A percentile compares a stretch with the other conserved stretches of the same genome.
Evolutionary conservation across 768 basidiomycete genomes (phyloP).

Genomic region (Favolaschia claudopus): DNA sequence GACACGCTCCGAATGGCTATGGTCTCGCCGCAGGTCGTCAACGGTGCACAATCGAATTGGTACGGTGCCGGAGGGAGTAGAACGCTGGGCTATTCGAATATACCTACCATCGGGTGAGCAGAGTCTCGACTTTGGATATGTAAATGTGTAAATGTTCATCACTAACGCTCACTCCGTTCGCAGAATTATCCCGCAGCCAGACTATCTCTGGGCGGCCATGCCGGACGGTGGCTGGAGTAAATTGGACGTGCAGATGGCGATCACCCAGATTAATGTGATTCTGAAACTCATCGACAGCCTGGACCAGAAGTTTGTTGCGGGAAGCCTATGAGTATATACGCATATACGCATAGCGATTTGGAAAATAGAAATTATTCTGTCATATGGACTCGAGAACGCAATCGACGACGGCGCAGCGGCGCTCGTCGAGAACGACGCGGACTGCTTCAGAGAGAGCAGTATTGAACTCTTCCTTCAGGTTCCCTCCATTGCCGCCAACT

Average conservation of each 20-base stretch:
- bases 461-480: constrained; percentile 38
- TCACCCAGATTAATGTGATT: constrained; percentile 40
- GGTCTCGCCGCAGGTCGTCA: constrained; percentile 35
- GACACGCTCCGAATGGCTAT: constrained; percentile 38
- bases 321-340: background rate
- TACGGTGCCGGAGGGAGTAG: constrained; percentile 42
- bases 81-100: constrained; percentile 31
- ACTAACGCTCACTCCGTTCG: background rate
- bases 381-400: constrained; percentile 57
- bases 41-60: constrained; percentile 30
- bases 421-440: constrained; percentile 61
- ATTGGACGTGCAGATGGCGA: constrained; percentile 31
- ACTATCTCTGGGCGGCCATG: constrained; percentile 40
- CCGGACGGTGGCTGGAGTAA: constrained; percentile 41
- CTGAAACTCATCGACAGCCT: constrained; percentile 31
- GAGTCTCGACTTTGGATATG: background rate
- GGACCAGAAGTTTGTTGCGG: constrained; percentile 29
- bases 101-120: constrained; percentile 39
- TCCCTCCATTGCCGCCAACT: constrained; percentile 38
- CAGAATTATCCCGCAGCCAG: constrained; percentile 41
- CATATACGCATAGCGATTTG: background rate
- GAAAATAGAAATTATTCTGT: background rate
- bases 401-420: constrained; percentile 71
- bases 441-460: constrained; percentile 57
- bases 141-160: background rate